Conservation (phyloP, 352 stramenopile genomes). For the Pythium aquatile region DNA sequence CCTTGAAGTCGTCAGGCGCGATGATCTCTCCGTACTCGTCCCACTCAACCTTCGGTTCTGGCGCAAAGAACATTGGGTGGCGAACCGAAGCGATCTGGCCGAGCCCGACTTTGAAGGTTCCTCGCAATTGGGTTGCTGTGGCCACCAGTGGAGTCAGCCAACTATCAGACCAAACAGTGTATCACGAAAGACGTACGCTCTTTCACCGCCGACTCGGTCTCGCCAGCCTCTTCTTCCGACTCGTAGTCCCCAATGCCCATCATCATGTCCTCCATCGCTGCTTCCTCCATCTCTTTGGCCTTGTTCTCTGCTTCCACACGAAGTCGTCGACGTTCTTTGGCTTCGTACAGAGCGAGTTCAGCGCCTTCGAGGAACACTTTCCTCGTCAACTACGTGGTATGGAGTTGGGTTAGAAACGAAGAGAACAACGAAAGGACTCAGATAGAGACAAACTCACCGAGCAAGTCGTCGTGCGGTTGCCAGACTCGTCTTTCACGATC, state of each 20-base stretch:
- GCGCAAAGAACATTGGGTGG: constrained; percentile 88
- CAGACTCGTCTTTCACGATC: constrained; percentile 46
- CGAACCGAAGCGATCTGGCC: constrained; percentile 82
- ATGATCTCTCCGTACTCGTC: constrained; percentile 91
- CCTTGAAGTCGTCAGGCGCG: constrained; percentile 80
- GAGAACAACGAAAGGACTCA: background rate
- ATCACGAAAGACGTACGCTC: constrained; percentile 36
- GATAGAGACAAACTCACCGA: constrained; percentile 32
- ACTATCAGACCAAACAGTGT: no score
- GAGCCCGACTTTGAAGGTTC: constrained; percentile 84
- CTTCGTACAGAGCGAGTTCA: constrained; percentile 82
- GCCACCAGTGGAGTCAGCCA: background rate
- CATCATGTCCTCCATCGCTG: constrained; percentile 91
- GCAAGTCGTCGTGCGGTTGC: constrained; percentile 55
- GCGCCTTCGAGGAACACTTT: constrained; percentile 83
- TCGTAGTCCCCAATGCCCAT: constrained; percentile 90
- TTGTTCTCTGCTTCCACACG: constrained; percentile 86
- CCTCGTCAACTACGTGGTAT: constrained; percentile 34
- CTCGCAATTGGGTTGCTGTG: constrained; percentile 66
- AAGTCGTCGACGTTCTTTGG: constrained; percentile 81
- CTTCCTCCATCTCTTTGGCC: constrained; percentile 86
- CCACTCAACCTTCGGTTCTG: constrained; percentile 86
- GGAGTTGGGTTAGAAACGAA: background rate
- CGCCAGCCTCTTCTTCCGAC: constrained; percentile 69
- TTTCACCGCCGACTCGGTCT: constrained; percentile 35